These are phyloP conservation scores for Coriaria nepalensis DNA, from an alignment of 306 rosid species.

Conservation along the genomic window DNA sequence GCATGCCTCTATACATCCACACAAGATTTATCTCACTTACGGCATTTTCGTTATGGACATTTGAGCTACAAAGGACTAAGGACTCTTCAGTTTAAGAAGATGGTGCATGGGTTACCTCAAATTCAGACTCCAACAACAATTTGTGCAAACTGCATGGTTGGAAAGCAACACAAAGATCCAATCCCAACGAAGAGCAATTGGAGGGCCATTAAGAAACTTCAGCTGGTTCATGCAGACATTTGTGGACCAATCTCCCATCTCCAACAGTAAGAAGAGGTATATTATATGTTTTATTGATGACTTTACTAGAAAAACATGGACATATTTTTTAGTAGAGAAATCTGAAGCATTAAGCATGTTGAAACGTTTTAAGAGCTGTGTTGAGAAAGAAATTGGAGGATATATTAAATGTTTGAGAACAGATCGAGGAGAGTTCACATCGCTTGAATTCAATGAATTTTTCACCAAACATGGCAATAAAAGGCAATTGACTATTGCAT, in stretches of 20 bases:
- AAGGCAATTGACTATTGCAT: slow-evolving; percentile 2
- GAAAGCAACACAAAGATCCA: slow-evolving; percentile 1
- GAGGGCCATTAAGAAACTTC: not conserved
- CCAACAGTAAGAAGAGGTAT: slow-evolving; percentile 6
- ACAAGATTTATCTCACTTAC: not conserved
- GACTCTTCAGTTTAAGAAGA: not conserved
- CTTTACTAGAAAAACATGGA: not conserved
- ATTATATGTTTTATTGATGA: not conserved
- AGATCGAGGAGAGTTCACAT: slow-evolving; percentile 4
- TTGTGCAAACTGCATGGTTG: not conserved
- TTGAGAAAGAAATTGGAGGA: slow-evolving; percentile 1
- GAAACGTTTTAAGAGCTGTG: no score
- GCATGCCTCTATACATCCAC: not conserved
- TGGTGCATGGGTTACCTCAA: not conserved
- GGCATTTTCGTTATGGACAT: slow-evolving; percentile 4
- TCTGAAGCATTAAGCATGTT: no score
- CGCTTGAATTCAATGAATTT: not conserved
- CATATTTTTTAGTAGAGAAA: not conserved
- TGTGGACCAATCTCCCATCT: not conserved
- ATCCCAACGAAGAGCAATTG: not conserved
- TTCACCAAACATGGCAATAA: slow-evolving; percentile 1
- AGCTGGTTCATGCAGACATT: not conserved
- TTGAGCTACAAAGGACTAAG: slow-evolving; percentile 1
- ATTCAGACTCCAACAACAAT: not conserved
- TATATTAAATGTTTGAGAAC: not conserved